Conservation (phyloP, 2,329 filamentous ascomycete species). For the Penicillium thymicola region DNA sequence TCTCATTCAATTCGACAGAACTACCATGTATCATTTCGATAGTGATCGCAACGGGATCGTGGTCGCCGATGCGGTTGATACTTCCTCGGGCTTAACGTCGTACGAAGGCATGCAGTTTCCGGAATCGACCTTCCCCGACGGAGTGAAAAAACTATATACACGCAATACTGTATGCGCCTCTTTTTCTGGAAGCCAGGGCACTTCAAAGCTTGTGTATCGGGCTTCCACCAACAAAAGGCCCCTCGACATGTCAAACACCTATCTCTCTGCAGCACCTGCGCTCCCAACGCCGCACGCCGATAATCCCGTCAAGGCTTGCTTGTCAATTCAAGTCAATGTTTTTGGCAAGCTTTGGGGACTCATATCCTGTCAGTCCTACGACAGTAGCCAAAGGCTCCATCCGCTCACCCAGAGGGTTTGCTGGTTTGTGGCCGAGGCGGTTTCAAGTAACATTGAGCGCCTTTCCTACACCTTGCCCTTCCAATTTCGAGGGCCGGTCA, state of each 20-base stretch:
- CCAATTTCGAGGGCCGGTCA: constrained; percentile 75
- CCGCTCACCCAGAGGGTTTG: constrained; percentile 90
- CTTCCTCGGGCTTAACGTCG: constrained; percentile 68
- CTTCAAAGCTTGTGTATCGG: constrained; percentile 74
- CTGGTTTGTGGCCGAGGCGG: constrained; percentile 76
- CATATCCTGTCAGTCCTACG: constrained; percentile 80
- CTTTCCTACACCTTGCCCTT: constrained; percentile 78
- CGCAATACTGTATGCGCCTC: constrained; percentile 80
- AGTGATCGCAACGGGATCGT: constrained; percentile 77
- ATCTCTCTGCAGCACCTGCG: constrained; percentile 79
- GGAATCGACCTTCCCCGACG: constrained; percentile 78
- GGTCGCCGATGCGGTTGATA: constrained; percentile 78
- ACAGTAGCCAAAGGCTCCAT: constrained; percentile 73
- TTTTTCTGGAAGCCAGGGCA: constrained; percentile 73
- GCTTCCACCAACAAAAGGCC: constrained; percentile 68
- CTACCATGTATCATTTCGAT: constrained; percentile 91
- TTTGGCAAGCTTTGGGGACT: constrained; percentile 84
- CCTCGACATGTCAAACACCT: constrained; percentile 76
- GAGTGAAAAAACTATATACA: constrained; percentile 78
- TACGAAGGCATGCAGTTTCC: constrained; percentile 83
- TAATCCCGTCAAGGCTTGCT: constrained; percentile 80
- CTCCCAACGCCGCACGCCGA: constrained; percentile 76
- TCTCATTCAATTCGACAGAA: constrained; percentile 78
- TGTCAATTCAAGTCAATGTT: constrained; percentile 87
- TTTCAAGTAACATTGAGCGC: constrained; percentile 79